phyloP scores from a whole-genome alignment of 2,329 filamentous ascomycete genomes.

The Cladosporium sp. region DNA sequence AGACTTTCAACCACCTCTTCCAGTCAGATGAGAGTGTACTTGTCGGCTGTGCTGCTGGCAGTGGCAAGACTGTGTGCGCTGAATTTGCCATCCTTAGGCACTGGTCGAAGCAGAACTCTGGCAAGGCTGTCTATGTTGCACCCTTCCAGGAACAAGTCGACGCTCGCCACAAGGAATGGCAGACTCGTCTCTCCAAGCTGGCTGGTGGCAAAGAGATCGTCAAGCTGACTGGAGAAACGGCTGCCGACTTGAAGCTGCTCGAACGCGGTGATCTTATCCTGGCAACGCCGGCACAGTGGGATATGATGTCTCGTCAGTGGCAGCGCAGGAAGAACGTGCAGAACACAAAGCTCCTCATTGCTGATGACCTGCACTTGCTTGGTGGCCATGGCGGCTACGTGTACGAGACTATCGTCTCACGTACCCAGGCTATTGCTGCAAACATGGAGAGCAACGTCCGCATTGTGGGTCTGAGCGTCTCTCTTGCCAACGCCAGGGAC shows the following conservation, averaged over 20 bases:
- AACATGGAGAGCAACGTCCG: conserved; percentile 83
- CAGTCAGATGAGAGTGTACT: conserved; percentile 92
- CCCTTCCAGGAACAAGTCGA: conserved; percentile 94
- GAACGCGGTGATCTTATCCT: conserved; percentile 86
- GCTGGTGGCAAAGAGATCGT: conserved; percentile 85
- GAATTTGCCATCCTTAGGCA: conserved; percentile 90
- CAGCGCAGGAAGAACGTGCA: conserved; percentile 95
- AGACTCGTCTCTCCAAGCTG: conserved; percentile 70
- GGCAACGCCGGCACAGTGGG: conserved; percentile 93
- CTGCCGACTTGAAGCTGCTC: conserved; percentile 84
- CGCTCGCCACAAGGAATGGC: conserved; percentile 79
- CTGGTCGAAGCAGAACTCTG: conserved; percentile 72
- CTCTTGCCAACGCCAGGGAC: conserved; percentile 88
- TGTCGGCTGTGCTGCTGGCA: conserved; percentile 87
- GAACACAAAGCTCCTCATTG: conserved; percentile 85
- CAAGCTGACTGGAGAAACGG: conserved; percentile 91
- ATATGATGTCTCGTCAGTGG: conserved; percentile 93
- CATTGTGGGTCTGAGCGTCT: conserved; percentile 87
- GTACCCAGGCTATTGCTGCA: conserved; percentile 93
- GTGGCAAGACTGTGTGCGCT: conserved; percentile 94
- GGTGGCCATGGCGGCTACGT: conserved; percentile 84
- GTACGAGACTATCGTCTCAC: conserved; percentile 95
- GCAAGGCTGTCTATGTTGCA: conserved; percentile 88
- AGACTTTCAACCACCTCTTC: conserved; percentile 92
- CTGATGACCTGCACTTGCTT: conserved; percentile 91